phyloP scores from a whole-genome alignment of 495 filamentous ascomycete genomes.

The Polyplosphaeria fusca region DNA sequence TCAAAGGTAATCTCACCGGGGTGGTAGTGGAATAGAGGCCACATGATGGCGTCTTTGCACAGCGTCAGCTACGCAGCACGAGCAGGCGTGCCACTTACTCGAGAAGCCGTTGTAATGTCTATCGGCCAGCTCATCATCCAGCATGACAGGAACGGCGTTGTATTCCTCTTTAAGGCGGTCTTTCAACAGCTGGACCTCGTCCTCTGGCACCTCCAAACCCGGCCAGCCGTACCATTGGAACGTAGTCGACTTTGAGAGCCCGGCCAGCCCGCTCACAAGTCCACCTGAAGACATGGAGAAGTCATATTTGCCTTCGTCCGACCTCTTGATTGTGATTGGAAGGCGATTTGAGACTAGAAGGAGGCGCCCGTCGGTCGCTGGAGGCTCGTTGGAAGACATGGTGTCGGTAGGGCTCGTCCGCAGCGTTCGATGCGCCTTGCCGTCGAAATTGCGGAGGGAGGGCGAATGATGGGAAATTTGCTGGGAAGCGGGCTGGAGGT shows the following conservation, averaged over 20 bases:
- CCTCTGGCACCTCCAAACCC: constrained; percentile 64
- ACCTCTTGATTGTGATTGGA: constrained; percentile 90
- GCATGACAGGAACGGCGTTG: constrained; percentile 53
- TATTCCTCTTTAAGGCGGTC: constrained; percentile 48
- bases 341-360: constrained; percentile 91
- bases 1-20: constrained; percentile 89
- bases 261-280: constrained; percentile 84
- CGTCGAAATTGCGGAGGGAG: too few relatives aligned
- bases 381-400: too few relatives aligned
- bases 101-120: constrained; percentile 62
- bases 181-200: constrained; percentile 42
- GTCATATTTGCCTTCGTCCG: constrained; percentile 74
- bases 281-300: constrained; percentile 96
- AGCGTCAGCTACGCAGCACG: neutral
- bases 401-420: too few relatives aligned
- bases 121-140: constrained; percentile 53
- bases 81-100: constrained; percentile 50
- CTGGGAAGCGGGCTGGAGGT: too few relatives aligned
- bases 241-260: constrained; percentile 82
- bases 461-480: too few relatives aligned
- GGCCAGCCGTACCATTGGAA: constrained; percentile 99
- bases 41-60: constrained; percentile 91
- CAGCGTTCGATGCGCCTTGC: too few relatives aligned
- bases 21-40: constrained; percentile 96
- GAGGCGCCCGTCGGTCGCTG: constrained; percentile 54